phyloP scores from a whole-genome alignment of 2,329 filamentous ascomycete genomes.

The Fusarium sororula region DNA sequence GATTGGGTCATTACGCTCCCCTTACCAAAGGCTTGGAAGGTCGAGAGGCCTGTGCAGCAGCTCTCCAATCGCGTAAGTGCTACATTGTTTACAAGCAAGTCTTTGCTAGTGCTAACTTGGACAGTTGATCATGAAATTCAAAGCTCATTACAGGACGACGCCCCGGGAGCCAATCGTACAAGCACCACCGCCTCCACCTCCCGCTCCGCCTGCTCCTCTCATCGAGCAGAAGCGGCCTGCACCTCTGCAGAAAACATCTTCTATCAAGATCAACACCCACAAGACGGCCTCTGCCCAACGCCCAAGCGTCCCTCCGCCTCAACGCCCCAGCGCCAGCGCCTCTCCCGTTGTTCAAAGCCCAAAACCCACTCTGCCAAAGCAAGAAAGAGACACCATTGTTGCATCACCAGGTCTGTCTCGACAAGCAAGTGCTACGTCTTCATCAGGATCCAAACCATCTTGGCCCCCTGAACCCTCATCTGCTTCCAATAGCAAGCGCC shows the following conservation, averaged over 20 bases:
- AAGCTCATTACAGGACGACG: slow-evolving; percentile 50
- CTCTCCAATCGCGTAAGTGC: slow-evolving; percentile 49
- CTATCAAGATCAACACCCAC: slow-evolving; percentile 52
- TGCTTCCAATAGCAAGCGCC: slow-evolving; percentile 45
- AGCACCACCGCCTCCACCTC: slow-evolving; percentile 26
- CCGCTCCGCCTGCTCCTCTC: slow-evolving; percentile 17
- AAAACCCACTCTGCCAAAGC: slow-evolving; percentile 16
- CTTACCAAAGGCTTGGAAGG: slow-evolving; percentile 54
- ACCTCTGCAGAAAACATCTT: slow-evolving; percentile 45
- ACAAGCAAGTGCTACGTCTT: slow-evolving; percentile 36
- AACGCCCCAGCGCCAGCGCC: neutral
- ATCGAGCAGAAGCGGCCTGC: slow-evolving; percentile 43
- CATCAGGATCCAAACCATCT: slow-evolving; percentile 32
- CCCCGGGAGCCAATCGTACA: slow-evolving; percentile 44
- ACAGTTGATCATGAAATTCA: slow-evolving; percentile 52
- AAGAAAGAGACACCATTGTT: slow-evolving; percentile 42
- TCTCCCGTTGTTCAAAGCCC: slow-evolving; percentile 12
- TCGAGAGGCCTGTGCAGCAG: slow-evolving; percentile 48
- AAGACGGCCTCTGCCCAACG: slow-evolving; percentile 42
- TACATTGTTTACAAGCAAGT: neutral
- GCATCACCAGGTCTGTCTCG: slow-evolving; percentile 38
- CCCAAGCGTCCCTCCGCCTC: neutral
- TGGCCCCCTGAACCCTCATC: slow-evolving; percentile 31
- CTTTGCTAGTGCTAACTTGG: slow-evolving; percentile 28
- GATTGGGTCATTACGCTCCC: slow-evolving; percentile 54